These are phyloP conservation scores for Myxozyma nipponensis DNA, from an alignment of 805 yeast genomes.

Conservation along the genomic window DNA sequence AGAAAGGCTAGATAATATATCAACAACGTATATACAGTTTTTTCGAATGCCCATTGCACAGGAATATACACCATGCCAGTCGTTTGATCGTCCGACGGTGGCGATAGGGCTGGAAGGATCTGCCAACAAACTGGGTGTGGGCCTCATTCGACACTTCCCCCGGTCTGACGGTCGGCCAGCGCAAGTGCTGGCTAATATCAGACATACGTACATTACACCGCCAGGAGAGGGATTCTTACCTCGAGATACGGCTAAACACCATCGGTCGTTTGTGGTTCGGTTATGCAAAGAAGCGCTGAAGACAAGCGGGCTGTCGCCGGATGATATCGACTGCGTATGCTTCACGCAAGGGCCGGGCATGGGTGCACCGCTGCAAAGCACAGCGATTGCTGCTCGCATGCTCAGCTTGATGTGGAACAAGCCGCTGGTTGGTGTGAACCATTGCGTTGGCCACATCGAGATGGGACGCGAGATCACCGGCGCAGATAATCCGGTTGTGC, in stretches of 20 bases:
- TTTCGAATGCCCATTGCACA: background rate
- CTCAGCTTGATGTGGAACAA: constrained; percentile 71
- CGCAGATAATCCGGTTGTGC: constrained; percentile 95
- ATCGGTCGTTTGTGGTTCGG: constrained; percentile 88
- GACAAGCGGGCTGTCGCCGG: constrained; percentile 50
- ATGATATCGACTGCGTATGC: constrained; percentile 55
- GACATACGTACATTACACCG: constrained; percentile 94
- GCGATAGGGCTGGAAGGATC: constrained; percentile 96
- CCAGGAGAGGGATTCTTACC: constrained; percentile 99
- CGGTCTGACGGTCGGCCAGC: constrained; percentile 45
- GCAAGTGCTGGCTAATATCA: constrained; percentile 74
- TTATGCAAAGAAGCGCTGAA: constrained; percentile 61
- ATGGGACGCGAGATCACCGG: constrained; percentile 99
- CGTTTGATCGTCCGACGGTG: constrained; percentile 32
- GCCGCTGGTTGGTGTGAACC: constrained; percentile 93
- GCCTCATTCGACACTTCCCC: constrained; percentile 70
- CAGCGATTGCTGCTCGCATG: constrained; percentile 88
- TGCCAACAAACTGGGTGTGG: constrained; percentile 94
- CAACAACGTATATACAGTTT: no score
- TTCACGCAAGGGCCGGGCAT: constrained; percentile 99
- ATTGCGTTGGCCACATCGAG: constrained; percentile 87
- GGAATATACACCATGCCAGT: background rate
- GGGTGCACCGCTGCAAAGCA: constrained; percentile 97
- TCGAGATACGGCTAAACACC: constrained; percentile 94
- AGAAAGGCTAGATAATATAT: no score